Base-by-base conservation (phyloP, 495 filamentous ascomycete genomes). In the Evernia prunastri region DNA sequence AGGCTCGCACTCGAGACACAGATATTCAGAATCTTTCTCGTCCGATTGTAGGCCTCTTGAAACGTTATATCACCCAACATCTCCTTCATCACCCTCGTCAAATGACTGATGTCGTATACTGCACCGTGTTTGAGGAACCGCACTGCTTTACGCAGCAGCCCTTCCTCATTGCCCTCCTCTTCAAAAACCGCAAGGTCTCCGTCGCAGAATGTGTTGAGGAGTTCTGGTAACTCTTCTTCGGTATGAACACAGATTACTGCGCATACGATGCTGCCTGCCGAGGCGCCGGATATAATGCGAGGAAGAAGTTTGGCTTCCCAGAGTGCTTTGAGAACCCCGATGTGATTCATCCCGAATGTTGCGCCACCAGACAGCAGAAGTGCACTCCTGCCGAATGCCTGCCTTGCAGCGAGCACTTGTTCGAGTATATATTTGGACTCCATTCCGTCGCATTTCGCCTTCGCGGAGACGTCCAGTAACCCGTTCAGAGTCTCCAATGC, bases 331-430 rank as follows among this genome's bases (percentile, higher is more conserved):
- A 96, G 76, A n/a, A 97, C 92, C 3, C 93, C 93, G 65, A 97
- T 88, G 73, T 97, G 93, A 56, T 89, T 89, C 93, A 97, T 96
- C 33, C 93, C 93, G 73, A 96, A 93, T 1, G 91, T 97, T 0
- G 88, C 93, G 12, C 93, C 93, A 20, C 93, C 93, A 18, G 91
- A 96, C 25, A 97, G 80, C 3, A 96, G 78, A 61, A 97, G 75
- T 0, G 92, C 93, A 66, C 88, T 96, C 59, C 92, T 82, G 15
- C 93, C 93, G 73, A 92, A 97, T 12, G 90, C 89, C 73, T 96
- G 91, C 60, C 91, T 81, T 7, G 91, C 85, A 51, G 84, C 86
- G 23, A 96, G 74, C 66, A 97, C 77, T 65, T 86, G 83, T 61
- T 92, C 88, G 33, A 89, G 77, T 33, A 96, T 82, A 65, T 88